Evolutionary conservation across 129 eudicot genomes (phyloP).

Genomic region (Pseudognaphalium luteoalbum): DNA sequence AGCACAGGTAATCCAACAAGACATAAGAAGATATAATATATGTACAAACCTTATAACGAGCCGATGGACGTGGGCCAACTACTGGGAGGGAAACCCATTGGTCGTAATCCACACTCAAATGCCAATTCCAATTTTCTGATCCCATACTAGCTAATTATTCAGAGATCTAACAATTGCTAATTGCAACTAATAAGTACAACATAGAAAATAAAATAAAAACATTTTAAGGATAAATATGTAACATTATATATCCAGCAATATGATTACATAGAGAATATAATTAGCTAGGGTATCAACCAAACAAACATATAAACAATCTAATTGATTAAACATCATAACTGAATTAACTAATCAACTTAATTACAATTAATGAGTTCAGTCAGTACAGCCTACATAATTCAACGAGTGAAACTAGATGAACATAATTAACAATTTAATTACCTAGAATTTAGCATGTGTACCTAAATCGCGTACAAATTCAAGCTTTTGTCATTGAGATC

Average conservation of each 20-base stretch:
- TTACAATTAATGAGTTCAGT: slow-evolving; percentile 3
- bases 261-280: not conserved
- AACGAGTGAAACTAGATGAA: not conserved
- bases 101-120: slow-evolving; percentile 50
- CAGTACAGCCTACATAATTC: not conserved
- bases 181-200: slow-evolving; percentile 15
- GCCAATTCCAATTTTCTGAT: slow-evolving; percentile 49
- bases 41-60: slow-evolving; percentile 71
- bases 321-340: slow-evolving; percentile 9
- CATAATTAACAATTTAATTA: not conserved
- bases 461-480: slow-evolving; percentile 23
- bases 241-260: too few species aligned
- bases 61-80: slow-evolving; percentile 57
- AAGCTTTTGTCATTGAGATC: slow-evolving; percentile 13
- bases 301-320: not conserved
- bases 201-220: not conserved
- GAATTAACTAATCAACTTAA: slow-evolving; percentile 6
- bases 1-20: not conserved
- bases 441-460: not conserved
- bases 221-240: not conserved
- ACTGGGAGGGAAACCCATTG: slow-evolving; percentile 68
- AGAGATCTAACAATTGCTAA: slow-evolving; percentile 3
- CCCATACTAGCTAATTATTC: slow-evolving; percentile 50
- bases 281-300: slow-evolving; percentile 1
- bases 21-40: not conserved